A percentile compares a stretch with the other conserved stretches of the same genome.
phyloP scores from a whole-genome alignment of 2,329 filamentous ascomycete species.

The Stachybotrys chlorohalonatus region DNA sequence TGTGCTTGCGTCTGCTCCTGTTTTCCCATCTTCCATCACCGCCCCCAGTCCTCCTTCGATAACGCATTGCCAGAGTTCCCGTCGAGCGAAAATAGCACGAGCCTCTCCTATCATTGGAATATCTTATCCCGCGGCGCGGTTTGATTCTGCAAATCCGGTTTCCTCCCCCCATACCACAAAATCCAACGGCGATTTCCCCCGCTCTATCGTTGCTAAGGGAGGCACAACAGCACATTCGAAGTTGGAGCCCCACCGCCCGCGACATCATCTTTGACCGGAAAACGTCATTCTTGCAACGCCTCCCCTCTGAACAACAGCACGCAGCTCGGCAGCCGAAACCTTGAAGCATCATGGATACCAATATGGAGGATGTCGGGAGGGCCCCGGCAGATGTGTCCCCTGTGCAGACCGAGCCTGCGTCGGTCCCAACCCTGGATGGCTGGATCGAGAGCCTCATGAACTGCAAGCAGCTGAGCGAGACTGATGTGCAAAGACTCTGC shows the following conservation, averaged over 20 bases:
- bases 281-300: conserved; percentile 17
- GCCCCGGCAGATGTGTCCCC: conserved; percentile 71
- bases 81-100: background rate
- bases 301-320: conserved; percentile 6
- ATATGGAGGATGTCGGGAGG: conserved; percentile 96
- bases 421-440: conserved; percentile 86
- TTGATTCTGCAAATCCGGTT: background rate
- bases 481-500: conserved; percentile 91
- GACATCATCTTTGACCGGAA: background rate
- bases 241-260: background rate
- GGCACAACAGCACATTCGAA: background rate
- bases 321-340: conserved; percentile 1
- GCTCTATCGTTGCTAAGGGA: background rate
- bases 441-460: conserved; percentile 98
- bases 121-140: background rate
- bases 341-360: conserved; percentile 70
- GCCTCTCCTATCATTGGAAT: background rate
- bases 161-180: background rate
- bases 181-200: background rate
- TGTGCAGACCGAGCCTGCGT: conserved; percentile 67
- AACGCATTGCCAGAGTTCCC: background rate
- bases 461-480: conserved; percentile 95
- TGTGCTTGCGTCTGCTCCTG: background rate
- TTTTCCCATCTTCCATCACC: background rate
- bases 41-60: background rate